Evolutionary conservation across 179 eudicot species (phyloP), one percentile per base, ranked within the genome.

Genomic region (Patellifolia procumbens): DNA sequence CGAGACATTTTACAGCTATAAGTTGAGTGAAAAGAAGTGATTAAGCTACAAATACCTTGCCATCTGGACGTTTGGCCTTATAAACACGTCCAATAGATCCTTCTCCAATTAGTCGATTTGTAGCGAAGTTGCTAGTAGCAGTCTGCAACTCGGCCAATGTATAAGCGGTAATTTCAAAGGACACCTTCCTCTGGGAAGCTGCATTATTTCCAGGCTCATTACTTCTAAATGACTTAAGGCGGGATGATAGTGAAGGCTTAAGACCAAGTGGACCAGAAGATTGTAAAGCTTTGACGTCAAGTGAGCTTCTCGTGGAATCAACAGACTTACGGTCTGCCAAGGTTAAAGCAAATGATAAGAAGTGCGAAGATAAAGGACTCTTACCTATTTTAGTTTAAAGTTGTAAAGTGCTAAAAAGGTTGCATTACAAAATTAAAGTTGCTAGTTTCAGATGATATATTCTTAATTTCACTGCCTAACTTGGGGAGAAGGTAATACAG

Each of bases 61-160:
- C 88, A 81, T 90, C 89, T 55, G 81, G 71, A 76, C 46, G 80
- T 68, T 88, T 85, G 34, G 90, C 93, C 76, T 80, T 84, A 70
- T 88, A 90, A 70, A 88, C 93, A 29, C 85, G 91, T 35, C 93
- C 93, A 81, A 88, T 82, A 32, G 89, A 80, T 53, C 93, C 93
- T 76, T 87, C 90, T 29, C 91, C 93, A 31, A 88, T 79, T 28
- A 88, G 79, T 68, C 88, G 85, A 32, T 76, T 76, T 4, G 79
- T 45, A 16, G 86, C 80, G 60, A 90, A 90, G 78, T 80, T 90
- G 75, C 65, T 81, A 34, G 93, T 90, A 70, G 91, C 85, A 81
- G 64, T 76, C 85, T 83, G 90, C 70, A 89, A 72, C 60, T 88
- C 93, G 37, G 85, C 74, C 73, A 88, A 78, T 74, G 84, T 53